These are phyloP conservation scores for Globisporangium barbulae DNA, from an alignment of 352 stramenopile species.

Conservation along the genomic window DNA sequence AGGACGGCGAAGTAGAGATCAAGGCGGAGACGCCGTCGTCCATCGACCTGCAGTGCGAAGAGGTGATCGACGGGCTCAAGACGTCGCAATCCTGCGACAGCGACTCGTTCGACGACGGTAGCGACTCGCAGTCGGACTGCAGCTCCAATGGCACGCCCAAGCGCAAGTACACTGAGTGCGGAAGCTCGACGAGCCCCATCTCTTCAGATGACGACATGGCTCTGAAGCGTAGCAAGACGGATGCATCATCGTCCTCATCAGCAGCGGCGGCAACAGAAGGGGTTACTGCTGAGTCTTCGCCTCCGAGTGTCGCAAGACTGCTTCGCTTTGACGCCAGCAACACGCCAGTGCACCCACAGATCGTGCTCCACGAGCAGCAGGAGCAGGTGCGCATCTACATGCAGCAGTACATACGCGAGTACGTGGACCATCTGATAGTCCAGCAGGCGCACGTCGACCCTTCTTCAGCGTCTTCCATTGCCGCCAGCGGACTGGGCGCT, in stretches of 20 bases:
- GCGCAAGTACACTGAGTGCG: constrained; percentile 40
- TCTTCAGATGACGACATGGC: constrained; percentile 31
- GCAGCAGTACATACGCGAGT: constrained; percentile 62
- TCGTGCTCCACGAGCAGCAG: constrained; percentile 45
- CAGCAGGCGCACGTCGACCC: constrained; percentile 24
- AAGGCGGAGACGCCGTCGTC: constrained; percentile 2
- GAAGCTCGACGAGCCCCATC: constrained; percentile 13
- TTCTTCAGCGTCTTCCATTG: not conserved
- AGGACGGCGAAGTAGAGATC: not conserved
- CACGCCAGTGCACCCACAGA: constrained; percentile 45
- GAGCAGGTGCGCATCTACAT: constrained; percentile 50
- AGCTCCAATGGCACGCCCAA: constrained; percentile 31
- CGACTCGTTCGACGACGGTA: constrained; percentile 56
- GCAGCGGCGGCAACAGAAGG: not conserved
- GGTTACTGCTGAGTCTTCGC: not conserved
- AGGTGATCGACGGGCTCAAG: constrained; percentile 28
- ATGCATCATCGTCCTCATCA: not conserved
- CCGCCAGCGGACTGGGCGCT: constrained; percentile 2
- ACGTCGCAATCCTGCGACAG: constrained; percentile 63
- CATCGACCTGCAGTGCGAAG: constrained; percentile 15
- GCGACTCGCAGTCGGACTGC: constrained; percentile 48
- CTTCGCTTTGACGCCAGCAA: constrained; percentile 44
- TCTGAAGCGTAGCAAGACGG: constrained; percentile 25
- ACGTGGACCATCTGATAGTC: constrained; percentile 44
- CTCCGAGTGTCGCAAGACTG: constrained; percentile 12